Evolutionary conservation across 306 rosid genomes (phyloP).

Genomic region (Corylus avellana): DNA sequence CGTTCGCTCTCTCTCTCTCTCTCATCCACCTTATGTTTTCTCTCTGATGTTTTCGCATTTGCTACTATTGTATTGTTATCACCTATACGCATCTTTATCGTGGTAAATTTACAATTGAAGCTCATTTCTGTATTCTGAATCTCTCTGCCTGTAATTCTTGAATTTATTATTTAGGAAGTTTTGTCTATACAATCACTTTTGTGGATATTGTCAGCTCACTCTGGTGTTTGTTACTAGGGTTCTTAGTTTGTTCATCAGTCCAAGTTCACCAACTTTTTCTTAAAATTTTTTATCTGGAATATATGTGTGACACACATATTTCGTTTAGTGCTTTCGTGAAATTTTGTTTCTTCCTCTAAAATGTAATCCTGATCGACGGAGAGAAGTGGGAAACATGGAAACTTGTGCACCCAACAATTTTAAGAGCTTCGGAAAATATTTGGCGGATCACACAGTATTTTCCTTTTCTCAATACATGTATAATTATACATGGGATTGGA

Average conservation of each 20-base stretch:
- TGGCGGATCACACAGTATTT: too few relatives aligned
- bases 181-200: background rate
- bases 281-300: too few relatives aligned
- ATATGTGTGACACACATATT: too few relatives aligned
- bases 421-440: too few relatives aligned
- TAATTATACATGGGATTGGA: background rate
- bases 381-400: too few relatives aligned
- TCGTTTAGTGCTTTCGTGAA: too few relatives aligned
- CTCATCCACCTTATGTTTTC: background rate
- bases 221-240: background rate
- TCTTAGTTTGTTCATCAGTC: background rate
- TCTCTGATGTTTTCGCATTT: background rate
- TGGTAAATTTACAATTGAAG: too few relatives aligned
- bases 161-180: background rate
- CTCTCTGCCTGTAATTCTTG: background rate
- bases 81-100: background rate
- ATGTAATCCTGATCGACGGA: too few relatives aligned
- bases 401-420: too few relatives aligned
- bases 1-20: conserved; percentile 9
- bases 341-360: too few relatives aligned
- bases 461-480: too few relatives aligned
- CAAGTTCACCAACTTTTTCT: background rate
- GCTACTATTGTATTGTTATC: background rate
- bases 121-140: too few relatives aligned
- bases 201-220: background rate